Evolutionary conservation across 2,329 filamentous ascomycete genomes (phyloP), one percentile per base, ranked within the genome.

Genomic region (Pseudophaeomoniella oleicola): DNA sequence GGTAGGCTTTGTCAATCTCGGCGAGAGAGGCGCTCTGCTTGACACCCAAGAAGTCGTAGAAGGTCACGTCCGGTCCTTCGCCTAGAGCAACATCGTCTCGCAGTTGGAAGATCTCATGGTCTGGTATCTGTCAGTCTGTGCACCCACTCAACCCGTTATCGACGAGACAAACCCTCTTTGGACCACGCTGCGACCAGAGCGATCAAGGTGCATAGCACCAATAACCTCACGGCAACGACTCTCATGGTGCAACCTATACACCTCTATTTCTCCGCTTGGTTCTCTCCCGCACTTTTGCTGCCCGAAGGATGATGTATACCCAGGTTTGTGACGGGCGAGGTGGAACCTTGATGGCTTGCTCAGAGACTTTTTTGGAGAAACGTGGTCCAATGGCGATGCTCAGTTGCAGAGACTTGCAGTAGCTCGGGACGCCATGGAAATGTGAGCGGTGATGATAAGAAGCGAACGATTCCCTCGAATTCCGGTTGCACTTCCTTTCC

Each of bases 21-120:
- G 94, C 85, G 46, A 83, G 78, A 48, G 71, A 80, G 42, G 86
- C 88, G 40, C 69, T 70, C 41, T 75, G 66, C 35, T 71, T 66
- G 45, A 94, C 72, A 51, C 80, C 86, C 44, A 98, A 68, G 62
- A 94, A 90, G 55, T 92, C 67, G 72, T 98, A 98, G 62, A 98
- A 98, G 49, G 83, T 90, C 41, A 84, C 71, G 43, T 82, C 78
- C 36, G 67, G 52, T 39, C 90, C 86, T 57, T 94, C 83, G 45
- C 76, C 66, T 32, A 74, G 62, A 42, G 72, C 64, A 38, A 98
- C 73, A 57, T 96, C 90, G 63, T 94, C 86, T 53, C 80, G 80
- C 43, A 98, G 71, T 50, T 86, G 82, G 67, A 98, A 98, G 64
- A 98, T 96, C 63, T 98, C 90, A 55, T 92, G 85, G 62, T 98